Base-by-base conservation (phyloP, 176 grass and related monocot genomes). In the Puccinellia tenuiflora region DNA sequence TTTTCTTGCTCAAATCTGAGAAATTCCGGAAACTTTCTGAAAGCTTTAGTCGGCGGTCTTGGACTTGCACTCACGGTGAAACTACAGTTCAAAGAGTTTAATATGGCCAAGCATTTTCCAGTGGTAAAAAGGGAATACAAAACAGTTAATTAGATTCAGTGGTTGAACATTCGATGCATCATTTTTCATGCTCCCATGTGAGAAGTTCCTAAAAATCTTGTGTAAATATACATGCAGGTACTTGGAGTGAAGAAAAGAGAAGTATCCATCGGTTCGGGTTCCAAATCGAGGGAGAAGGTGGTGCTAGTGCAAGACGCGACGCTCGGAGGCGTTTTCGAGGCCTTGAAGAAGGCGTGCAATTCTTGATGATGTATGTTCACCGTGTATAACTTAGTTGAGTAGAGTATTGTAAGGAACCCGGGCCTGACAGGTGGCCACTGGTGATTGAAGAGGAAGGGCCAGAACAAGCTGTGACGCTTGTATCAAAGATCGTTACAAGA, bases 211-310 rank as follows among this genome's bases (percentile, higher is more conserved):
- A 25, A 42, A 25, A 69, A 5, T 25, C 54, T 5, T 78, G 0
- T 30, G 24, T 20, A 81, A 37, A 73, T 48, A 47, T 65, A 13
- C 31, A 52, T 62, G 3, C 86, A 98, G 92, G 80, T 98, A 26
- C 87, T 98, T 38, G 89, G 92, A 40, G 87, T 95, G 87, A 98
- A 95, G 83, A 95, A 95, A 90, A 91, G 96, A 70, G 91, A 98
- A 30, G 77, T 98, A 15, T 98, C 91, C 0, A 91, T 98, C 33
- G 92, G 96, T 34, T 93, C 89, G 3, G 96, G 92, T 48, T 98
- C 89, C 18, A 98, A 95, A 89, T 98, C 96, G 6, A 95, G 96
- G 79, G 96, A 98, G 51, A 98, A 98, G 60, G 85, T 95, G 28
- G 85, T 98, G 10, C 76, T 98, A 3, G 96, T 98, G 18, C 90